Conservation (phyloP, 345 rosid genomes). For the Anacardium occidentale region DNA sequence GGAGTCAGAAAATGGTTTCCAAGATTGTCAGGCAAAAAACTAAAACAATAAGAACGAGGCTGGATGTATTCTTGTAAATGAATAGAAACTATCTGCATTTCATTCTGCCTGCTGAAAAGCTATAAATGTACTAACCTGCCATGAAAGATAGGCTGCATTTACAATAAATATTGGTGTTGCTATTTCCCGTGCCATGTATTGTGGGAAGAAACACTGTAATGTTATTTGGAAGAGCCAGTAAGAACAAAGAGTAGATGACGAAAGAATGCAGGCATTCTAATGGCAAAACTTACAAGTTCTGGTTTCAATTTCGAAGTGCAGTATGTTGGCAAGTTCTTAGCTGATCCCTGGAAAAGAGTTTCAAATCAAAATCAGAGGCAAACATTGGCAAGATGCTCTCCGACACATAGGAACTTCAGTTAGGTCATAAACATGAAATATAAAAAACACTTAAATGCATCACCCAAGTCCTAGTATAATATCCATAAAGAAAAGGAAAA, state of each 20-base stretch:
- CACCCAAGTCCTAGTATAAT: neutral
- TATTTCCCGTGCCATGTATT: constrained; percentile 54
- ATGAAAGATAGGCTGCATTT: constrained; percentile 91
- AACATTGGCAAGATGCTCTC: neutral
- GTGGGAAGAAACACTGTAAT: constrained; percentile 94
- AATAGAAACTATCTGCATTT: neutral
- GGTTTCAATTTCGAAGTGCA: constrained; percentile 70
- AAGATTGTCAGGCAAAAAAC: neutral
- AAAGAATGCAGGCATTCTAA: neutral
- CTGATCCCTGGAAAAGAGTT: constrained; percentile 58
- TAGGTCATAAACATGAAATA: neutral
- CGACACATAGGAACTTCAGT: neutral
- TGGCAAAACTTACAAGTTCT: constrained; percentile 40
- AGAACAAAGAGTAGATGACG: constrained; percentile 12
- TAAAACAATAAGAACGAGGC: neutral
- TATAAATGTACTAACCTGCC: constrained; percentile 68
- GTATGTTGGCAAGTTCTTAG: constrained; percentile 68
- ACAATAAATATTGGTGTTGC: constrained; percentile 76
- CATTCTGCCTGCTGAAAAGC: neutral
- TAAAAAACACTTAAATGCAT: no score
- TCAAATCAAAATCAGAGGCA: constrained; percentile 4
- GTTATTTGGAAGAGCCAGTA: constrained; percentile 14
- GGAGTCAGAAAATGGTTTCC: constrained; percentile 12
- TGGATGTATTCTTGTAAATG: neutral
- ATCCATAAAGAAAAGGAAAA: neutral